Conservation (phyloP, 2,329 filamentous ascomycete genomes). For the Talaromyces sp. region DNA sequence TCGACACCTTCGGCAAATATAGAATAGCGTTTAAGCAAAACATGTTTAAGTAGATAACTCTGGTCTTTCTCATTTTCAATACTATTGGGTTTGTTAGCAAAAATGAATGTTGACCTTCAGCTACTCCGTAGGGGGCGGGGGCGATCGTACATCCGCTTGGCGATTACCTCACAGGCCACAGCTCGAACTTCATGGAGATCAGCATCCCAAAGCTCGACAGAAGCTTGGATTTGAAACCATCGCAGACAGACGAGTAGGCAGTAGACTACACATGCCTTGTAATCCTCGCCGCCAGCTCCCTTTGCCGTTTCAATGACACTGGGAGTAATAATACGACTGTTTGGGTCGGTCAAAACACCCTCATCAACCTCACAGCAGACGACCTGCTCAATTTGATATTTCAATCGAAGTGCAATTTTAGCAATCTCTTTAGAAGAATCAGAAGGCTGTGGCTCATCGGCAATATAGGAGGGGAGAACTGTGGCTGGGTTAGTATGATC, state of each 20-base stretch:
- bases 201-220: slow-evolving; percentile 87
- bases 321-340: slow-evolving; percentile 81
- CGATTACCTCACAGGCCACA: slow-evolving; percentile 84
- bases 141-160: slow-evolving; percentile 66
- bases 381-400: slow-evolving; percentile 85
- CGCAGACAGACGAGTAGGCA: slow-evolving; percentile 73
- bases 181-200: slow-evolving; percentile 79
- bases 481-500: slow-evolving; percentile 12
- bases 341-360: slow-evolving; percentile 71
- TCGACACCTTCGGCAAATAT: slow-evolving; percentile 72
- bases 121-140: not conserved
- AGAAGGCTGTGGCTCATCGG: slow-evolving; percentile 57
- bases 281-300: slow-evolving; percentile 75
- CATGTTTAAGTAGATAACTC: slow-evolving; percentile 74
- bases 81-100: slow-evolving; percentile 43
- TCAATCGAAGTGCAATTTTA: slow-evolving; percentile 83
- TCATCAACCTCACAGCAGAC: slow-evolving; percentile 89
- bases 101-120: not conserved
- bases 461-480: slow-evolving; percentile 48
- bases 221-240: slow-evolving; percentile 79
- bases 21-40: slow-evolving; percentile 87
- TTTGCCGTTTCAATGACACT: slow-evolving; percentile 79
- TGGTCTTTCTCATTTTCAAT: slow-evolving; percentile 85
- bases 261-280: slow-evolving; percentile 80
- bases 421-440: slow-evolving; percentile 81